phyloP scores from a whole-genome alignment of 306 rosid genomes.

The Trichosanthes truncata region DNA sequence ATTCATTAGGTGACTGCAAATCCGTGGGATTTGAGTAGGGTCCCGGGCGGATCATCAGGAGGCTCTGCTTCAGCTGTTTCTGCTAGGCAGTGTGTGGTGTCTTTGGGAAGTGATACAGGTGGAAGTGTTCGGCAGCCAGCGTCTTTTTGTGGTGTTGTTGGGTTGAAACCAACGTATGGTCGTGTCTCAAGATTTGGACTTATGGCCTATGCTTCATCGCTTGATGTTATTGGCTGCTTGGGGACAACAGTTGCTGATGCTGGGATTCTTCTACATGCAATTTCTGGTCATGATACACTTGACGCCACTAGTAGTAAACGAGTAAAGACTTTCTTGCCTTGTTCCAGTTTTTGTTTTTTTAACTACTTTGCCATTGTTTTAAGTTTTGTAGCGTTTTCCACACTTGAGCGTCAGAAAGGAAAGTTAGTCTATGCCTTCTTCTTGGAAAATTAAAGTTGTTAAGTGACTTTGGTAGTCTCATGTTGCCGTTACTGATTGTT shows the following conservation, averaged over 20 bases:
- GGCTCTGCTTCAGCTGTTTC: constrained; percentile 99
- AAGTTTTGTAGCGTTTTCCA: neutral
- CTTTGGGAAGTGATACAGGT: constrained; percentile 97
- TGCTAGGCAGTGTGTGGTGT: constrained; percentile 84
- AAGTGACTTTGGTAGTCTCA: neutral
- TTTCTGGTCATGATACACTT: constrained; percentile 79
- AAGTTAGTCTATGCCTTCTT: neutral
- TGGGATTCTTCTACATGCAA: constrained; percentile 80
- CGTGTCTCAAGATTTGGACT: constrained; percentile 93
- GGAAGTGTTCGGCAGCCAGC: constrained; percentile 99
- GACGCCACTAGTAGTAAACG: constrained; percentile 89
- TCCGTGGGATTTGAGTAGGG: constrained; percentile 92
- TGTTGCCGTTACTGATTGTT: neutral
- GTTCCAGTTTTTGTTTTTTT: neutral
- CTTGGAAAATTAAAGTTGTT: neutral
- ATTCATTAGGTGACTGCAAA: constrained; percentile 93
- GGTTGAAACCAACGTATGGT: constrained; percentile 94
- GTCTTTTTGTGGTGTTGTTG: constrained; percentile 94
- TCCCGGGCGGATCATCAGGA: constrained; percentile 96
- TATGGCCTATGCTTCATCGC: constrained; percentile 95
- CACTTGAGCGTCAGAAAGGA: neutral
- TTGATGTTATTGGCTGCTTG: constrained; percentile 96
- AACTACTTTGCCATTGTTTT: neutral
- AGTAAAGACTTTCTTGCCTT: constrained; percentile 27
- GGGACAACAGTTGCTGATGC: constrained; percentile 84